Conservation (phyloP, 164 flowering plant species). For the Nymphaea thermarum region DNA sequence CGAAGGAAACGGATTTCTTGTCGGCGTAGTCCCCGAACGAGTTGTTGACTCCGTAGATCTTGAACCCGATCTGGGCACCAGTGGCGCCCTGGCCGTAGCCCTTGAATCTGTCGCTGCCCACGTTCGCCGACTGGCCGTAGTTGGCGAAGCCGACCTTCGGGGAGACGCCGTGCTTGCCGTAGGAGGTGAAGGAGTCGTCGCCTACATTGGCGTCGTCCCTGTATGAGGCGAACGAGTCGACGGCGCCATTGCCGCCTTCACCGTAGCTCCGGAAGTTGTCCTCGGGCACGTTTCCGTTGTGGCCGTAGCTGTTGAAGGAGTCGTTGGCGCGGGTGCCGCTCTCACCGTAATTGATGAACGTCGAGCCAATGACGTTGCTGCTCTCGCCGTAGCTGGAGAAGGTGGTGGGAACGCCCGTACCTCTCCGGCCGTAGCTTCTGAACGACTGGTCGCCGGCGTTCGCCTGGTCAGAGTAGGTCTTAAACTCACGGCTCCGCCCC, state of each 20-base stretch:
- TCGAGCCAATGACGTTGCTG: slow-evolving; percentile 44
- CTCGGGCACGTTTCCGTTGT: slow-evolving; percentile 41
- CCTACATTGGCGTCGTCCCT: slow-evolving; percentile 64
- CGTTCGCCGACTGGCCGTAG: slow-evolving; percentile 65
- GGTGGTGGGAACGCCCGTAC: slow-evolving; percentile 26
- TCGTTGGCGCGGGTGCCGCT: slow-evolving; percentile 43
- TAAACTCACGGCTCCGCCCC: slow-evolving; percentile 22
- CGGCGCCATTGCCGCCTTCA: slow-evolving; percentile 26
- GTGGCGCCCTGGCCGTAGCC: slow-evolving; percentile 50
- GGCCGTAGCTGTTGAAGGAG: slow-evolving; percentile 40
- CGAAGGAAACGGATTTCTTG: slow-evolving; percentile 28
- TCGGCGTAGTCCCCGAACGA: slow-evolving; percentile 38
- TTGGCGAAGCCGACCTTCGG: slow-evolving; percentile 35
- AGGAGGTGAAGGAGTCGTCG: slow-evolving; percentile 52
- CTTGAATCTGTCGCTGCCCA: slow-evolving; percentile 47
- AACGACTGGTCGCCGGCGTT: slow-evolving; percentile 52
- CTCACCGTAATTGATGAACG: slow-evolving; percentile 45
- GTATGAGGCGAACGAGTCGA: slow-evolving; percentile 38
- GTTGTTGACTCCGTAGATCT: slow-evolving; percentile 32
- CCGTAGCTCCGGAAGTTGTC: slow-evolving; percentile 56
- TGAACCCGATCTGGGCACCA: slow-evolving; percentile 32
- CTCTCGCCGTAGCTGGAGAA: slow-evolving; percentile 38
- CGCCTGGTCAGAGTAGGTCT: slow-evolving; percentile 34
- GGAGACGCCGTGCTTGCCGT: slow-evolving; percentile 40
- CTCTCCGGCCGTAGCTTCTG: slow-evolving; percentile 47